Evolutionary conservation across 106 monocot species (phyloP), one percentile per base, ranked within the genome.

Genomic region (Dendrobium officinale): DNA sequence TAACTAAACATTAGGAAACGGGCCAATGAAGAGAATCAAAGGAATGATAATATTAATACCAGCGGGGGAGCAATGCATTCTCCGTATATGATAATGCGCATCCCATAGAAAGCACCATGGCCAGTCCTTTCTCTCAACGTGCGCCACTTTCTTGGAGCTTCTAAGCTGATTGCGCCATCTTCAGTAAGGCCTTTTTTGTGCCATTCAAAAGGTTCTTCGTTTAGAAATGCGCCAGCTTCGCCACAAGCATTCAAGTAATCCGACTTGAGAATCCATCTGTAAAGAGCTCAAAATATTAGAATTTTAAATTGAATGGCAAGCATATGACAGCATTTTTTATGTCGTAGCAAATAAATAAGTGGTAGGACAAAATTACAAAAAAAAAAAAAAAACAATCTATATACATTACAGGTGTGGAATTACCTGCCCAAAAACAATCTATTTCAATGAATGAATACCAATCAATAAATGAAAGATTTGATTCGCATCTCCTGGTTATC

Each of bases 131-230:
- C 87, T 61, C 87, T 91, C 82, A 98, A 68, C 19, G 83, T 84
- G 10, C 94, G 94, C 98, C 98, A 98, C 82, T 92, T 92, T 45
- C 91, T 75, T 26, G 98, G 95, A 85, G 95, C 92, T 75, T 92
- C 89, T 48, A 99, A 88, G 77, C 81, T 92, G 66, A 99, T 91
- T 9, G 92, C 82, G 74, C 88, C 91, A 86, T 95, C 89, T 77
- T 87, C 89, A 40, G 87, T 90, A 4, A 99, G 90, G 75, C 87
- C 89, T n/a, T 82, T 87, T 17, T 43, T 77, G 58, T 89, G 77
- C 98, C 94, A 95, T 83, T 99, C 98, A 83, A 91, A 99, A 42
- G 90, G 82, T 81, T 93, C 95, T 85, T 99, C 98, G 9, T 81
- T 82, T 67, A 95, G 51, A 24, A 95, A 90, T 42, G 85, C 93